Conservation (phyloP, 495 filamentous ascomycete genomes). For the Symbiotaphrina buchneri region DNA sequence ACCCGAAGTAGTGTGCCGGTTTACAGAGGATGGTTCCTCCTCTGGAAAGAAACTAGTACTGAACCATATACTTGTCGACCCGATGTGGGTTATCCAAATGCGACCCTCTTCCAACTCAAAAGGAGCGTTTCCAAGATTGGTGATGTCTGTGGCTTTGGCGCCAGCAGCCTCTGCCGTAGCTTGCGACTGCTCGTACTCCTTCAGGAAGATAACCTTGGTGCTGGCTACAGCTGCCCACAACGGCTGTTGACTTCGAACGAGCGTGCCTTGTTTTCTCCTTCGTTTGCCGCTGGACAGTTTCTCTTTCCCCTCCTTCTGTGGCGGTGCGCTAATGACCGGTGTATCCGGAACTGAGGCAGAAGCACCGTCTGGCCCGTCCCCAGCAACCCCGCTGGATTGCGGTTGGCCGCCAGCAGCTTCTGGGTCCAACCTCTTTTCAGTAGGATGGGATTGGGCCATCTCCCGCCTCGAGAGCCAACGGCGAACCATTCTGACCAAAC, state of each 20-base stretch:
- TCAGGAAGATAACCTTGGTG: constrained; percentile 81
- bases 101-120: constrained; percentile 47
- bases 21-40: neutral
- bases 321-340: constrained; percentile 22
- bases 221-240: constrained; percentile 88
- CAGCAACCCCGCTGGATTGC: constrained; percentile 8
- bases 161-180: constrained; percentile 49
- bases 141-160: constrained; percentile 51
- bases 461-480: constrained; percentile 33
- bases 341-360: constrained; percentile 26
- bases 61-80: constrained; percentile 64
- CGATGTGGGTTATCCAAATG: constrained; percentile 74
- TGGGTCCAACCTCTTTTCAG: constrained; percentile 31
- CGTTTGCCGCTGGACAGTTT: constrained; percentile 46
- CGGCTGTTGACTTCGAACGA: constrained; percentile 73
- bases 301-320: constrained; percentile 26
- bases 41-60: constrained; percentile 39
- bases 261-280: constrained; percentile 69
- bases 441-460: constrained; percentile 21
- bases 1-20: neutral
- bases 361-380: constrained; percentile 21
- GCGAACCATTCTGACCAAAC: constrained; percentile 35
- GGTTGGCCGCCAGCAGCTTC: constrained; percentile 27
- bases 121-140: constrained; percentile 60
- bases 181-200: constrained; percentile 77